Base-by-base conservation (phyloP, 116 monocot genomes). In the Iris pallida region DNA sequence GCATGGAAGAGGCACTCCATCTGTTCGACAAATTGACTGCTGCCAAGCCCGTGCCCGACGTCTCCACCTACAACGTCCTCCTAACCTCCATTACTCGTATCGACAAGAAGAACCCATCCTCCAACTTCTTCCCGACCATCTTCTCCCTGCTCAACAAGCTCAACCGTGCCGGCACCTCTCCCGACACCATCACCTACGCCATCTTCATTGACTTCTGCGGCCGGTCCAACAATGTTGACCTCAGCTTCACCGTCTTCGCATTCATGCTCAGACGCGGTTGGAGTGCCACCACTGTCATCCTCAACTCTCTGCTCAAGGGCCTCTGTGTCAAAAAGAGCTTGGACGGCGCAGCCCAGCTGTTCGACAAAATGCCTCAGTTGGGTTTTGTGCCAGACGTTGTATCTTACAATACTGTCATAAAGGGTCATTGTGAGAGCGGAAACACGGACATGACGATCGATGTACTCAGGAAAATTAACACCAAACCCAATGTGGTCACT, bases 211-310 rank as follows among this genome's bases (percentile, higher is more conserved):
- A 65, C 30, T 57, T 20, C 43, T 65, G 65, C 65, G 40, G 45
- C 65, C 19, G 30, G 19, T 57, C 57, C 65, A 53, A 65, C 4
- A 45, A 47, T 19, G 47, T 58, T 8, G 55, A 65, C 58, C 47
- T 73, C 14, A 65, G 57, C 5, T 73, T 65, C 45, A 56, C 46
- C 20, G 13, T 73, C 15, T 73, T 73, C 30, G 55, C 64, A 2
- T 56, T 65, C 30, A 73, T 73, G 73, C 5, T 73, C 16, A 73
- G 65, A 48, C 57, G 65, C 8, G 65, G 73, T 19, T 53, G 47
- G 20, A 16, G 45, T 47, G 20, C 19, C 13, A 63, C 55, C 15
- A 52, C 73, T 12, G 65, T 65, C 5, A 48, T 62, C 12, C 57
- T 73, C 58, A 65, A 17, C 56, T 54, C 73, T 4, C 57, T 73